Base-by-base conservation (phyloP, 2,329 filamentous ascomycete genomes). In the Neodidymelliopsis sp. region DNA sequence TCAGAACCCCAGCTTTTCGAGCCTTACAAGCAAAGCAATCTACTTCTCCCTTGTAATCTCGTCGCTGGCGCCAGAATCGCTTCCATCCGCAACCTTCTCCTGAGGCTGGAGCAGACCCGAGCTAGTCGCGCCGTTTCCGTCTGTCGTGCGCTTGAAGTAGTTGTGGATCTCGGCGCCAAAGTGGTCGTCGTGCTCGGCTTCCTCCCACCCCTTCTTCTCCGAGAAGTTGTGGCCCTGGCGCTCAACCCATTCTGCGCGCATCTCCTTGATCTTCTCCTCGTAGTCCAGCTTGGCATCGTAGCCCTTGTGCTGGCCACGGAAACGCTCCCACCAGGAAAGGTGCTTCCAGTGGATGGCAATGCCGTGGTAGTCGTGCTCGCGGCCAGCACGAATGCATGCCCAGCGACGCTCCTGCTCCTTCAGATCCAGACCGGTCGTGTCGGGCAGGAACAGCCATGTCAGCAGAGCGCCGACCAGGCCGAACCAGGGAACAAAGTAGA, bases 371-470 rank as follows among this genome's bases (percentile, higher is more conserved):
- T 97, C 90, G 22, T 84, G 55, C 60, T 86, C 87, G 52, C 85
- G 85, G 54, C 91, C 91, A 2, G 84, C 79, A 51, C 90, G 87
- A 71, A 97, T 90, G 76, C 88, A 97, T 47, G 81, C 77, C 92
- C 93, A 97, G 66, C 93, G 87, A 57, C 93, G 89, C 77, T 97
- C 93, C 77, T 97, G 92, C 75, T 97, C 93, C 81, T 96, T 96
- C 56, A 97, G 85, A 71, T 97, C 93, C 28, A 97, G 88, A 47
- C 93, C 93, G 8, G 92, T 97, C 64, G 93, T 97, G 72, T 97
- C 93, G n/a, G 93, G 93, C 23, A 97, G 86, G 82, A 91, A 97
- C 64, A 95, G 59, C 60, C 78, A 86, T 31, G 92, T 97, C 51
- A 97, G 74, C 20, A 97, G 61, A 77, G 94, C 90, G 62, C 93